Evolutionary conservation across 2,329 filamentous ascomycete genomes (phyloP), one percentile per base, ranked within the genome.

Genomic region (Aspergillus ibericus): DNA sequence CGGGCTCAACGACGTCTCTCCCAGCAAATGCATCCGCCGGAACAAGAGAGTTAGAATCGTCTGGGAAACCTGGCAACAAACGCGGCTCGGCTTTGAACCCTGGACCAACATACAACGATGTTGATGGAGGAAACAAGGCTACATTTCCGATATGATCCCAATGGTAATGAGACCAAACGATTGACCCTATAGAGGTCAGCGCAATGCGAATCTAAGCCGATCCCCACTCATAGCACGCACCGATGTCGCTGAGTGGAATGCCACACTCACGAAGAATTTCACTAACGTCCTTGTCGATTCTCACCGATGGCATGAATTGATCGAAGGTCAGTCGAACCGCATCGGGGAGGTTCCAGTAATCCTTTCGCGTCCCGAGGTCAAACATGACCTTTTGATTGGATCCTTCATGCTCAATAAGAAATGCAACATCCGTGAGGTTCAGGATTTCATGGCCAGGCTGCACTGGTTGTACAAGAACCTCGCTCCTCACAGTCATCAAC

Each of bases 81-180:
- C 79, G 64, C 63, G 80, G 77, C 0, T 68, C 68, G 2, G 75
- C 59, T 49, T 77, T 80, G 67, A 84, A 81, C 0, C 83, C 83
- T 0, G 82, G 79, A 0, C 83, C 84, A 3, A 84, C 82, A 32
- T 85, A 63, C 0, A 86, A 63, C 8, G 79, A 74, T 0, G 81
- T 82, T 1, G 63, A 69, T 0, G 63, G 0, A 0, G 81, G 80
- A 50, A 85, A 85, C 0, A 67, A 71, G 0, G 77, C 75, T 0
- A 78, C 73, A 55, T 84, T 79, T 0, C 83, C 84, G 8, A 77
- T 80, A 56, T 85, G 83, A 63, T 85, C 83, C 68, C 75, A 78
- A 52, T 75, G 75, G 4, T 67, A 66, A 53, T 74, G 72, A n/a
- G 57, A 66, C 66, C 66, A 71, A 29, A 71, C 63, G 16, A 73